Base-by-base conservation (phyloP, 1,284 basidiomycete genomes). In the Trametes hirsuta region DNA sequence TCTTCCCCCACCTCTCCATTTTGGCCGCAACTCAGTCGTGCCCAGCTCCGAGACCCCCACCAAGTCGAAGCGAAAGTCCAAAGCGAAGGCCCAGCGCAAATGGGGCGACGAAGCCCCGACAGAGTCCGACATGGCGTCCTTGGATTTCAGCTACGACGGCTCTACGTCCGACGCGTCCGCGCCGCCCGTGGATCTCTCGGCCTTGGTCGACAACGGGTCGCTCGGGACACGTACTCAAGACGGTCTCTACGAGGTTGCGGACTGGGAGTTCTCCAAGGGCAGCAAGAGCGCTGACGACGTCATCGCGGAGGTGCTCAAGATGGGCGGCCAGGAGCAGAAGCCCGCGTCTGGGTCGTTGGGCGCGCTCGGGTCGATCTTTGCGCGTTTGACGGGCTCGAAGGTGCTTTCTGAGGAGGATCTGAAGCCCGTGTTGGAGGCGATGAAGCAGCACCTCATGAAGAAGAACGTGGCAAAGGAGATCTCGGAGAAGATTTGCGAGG, bases 401-500 rank as follows among this genome's bases (percentile, higher is more conserved):
- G 83, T 88, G 2, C 79, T 99, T 46, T 93, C 91, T 0, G 84
- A 91, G 59, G 82, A 86, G 44, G 96, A 98, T 72, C 76, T 99
- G 41, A 85, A 86, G 63, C 96, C 97, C 5, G 94, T 97, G 0
- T 75, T 99, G 24, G 89, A 91, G 46, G 92, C 88, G 21, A 99
- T 99, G 95, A 95, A 97, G 72, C 92, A 95, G 64, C 97, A 98
- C 74, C 81, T 99, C 48, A 98, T 98, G 93, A 89, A 93, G 77
- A 99, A 99, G 81, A 99, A 99, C 69, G 97, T 99, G 2, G 97
- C 97, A 6, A 93, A 88, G 74, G 94, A 97, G 59, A 97, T 99
- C 64, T 84, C 97, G 9, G 93, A 96, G 62, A 94, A 96, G 74
- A 87, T 99, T 3, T 98, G 96, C 72, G 94, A 97, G 69, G 88